A percentile compares a stretch with the other conserved stretches of the same genome.
Evolutionary conservation across 2,329 filamentous ascomycete genomes (phyloP).

Genomic region (Passalora sequoiae): DNA sequence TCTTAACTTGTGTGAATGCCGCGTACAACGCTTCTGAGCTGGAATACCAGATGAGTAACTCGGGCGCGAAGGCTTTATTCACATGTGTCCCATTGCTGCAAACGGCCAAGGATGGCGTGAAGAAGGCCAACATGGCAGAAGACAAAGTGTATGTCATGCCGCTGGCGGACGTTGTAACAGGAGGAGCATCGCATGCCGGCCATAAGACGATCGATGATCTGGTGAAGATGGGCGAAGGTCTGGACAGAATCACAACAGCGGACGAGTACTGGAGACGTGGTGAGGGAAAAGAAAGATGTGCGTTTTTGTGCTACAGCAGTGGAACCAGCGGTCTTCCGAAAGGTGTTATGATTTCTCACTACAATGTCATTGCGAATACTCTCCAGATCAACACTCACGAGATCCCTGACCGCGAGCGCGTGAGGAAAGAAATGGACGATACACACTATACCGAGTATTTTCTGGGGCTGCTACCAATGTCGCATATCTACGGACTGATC

Average conservation of each 20-base stretch:
- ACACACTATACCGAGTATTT: constrained; percentile 47
- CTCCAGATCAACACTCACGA: constrained; percentile 58
- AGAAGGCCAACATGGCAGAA: constrained; percentile 57
- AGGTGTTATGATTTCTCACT: constrained; percentile 75
- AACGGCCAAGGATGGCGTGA: constrained; percentile 59
- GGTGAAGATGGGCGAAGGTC: constrained; percentile 54
- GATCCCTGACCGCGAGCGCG: constrained; percentile 36
- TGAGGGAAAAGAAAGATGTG: constrained; percentile 62
- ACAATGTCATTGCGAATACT: constrained; percentile 72
- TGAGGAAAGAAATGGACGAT: constrained; percentile 14
- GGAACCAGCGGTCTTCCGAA: constrained; percentile 70
- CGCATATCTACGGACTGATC: constrained; percentile 75
- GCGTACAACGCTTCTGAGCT: constrained; percentile 66
- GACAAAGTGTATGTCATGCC: constrained; percentile 65
- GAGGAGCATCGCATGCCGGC: constrained; percentile 44
- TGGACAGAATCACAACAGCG: constrained; percentile 47
- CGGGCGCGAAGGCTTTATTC: constrained; percentile 64
- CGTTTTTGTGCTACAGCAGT: constrained; percentile 75
- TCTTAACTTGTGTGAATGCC: constrained; percentile 70
- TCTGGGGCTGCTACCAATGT: constrained; percentile 71
- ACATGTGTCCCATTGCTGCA: constrained; percentile 64
- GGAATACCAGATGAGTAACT: constrained; percentile 65
- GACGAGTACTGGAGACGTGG: constrained; percentile 58
- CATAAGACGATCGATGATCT: constrained; percentile 65
- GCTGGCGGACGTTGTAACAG: constrained; percentile 53